phyloP scores from a whole-genome alignment of 2,329 filamentous ascomycete genomes.

The Paecilomyces sp. region DNA sequence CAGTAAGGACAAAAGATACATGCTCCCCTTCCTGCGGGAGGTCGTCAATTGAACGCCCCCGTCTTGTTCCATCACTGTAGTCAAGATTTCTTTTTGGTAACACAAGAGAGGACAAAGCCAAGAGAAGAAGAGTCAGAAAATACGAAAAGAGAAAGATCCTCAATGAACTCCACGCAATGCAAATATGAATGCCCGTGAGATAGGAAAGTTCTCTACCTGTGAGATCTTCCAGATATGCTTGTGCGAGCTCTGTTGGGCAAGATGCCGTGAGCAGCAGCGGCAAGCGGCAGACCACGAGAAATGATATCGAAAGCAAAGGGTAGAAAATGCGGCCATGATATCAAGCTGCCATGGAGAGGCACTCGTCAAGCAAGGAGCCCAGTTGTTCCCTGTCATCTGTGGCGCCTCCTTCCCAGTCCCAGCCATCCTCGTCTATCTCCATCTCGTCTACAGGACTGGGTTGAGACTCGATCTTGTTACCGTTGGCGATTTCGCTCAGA shows the following conservation, averaged over 20 bases:
- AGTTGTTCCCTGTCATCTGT: conserved; percentile 29
- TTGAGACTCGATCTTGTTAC: conserved; percentile 10
- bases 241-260: background rate
- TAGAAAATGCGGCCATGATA: conserved; percentile 3
- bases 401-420: conserved; percentile 33
- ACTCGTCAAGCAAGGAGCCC: conserved; percentile 32
- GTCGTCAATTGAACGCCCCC: background rate
- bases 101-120: background rate
- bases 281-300: background rate
- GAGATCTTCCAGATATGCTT: background rate
- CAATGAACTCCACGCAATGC: conserved; percentile 20
- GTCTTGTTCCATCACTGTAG: background rate
- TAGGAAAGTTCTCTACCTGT: conserved; percentile 9
- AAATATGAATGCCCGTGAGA: conserved; percentile 9
- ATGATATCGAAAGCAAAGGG: conserved; percentile 1
- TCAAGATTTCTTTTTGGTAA: background rate
- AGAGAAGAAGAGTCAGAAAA: conserved; percentile 2
- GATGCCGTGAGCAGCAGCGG: background rate
- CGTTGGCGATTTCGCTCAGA: conserved; percentile 10
- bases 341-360: conserved; percentile 35
- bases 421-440: conserved; percentile 32
- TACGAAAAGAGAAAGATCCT: conserved; percentile 4
- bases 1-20: conserved; percentile 3
- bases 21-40: conserved; percentile 4
- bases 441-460: conserved; percentile 25